Percentiles rank a stretch among this genome's conserved stretches.
These are phyloP conservation scores for Aspergillus versicolor DNA, from an alignment of 2,329 filamentous ascomycete genomes.

Conservation along the genomic window DNA sequence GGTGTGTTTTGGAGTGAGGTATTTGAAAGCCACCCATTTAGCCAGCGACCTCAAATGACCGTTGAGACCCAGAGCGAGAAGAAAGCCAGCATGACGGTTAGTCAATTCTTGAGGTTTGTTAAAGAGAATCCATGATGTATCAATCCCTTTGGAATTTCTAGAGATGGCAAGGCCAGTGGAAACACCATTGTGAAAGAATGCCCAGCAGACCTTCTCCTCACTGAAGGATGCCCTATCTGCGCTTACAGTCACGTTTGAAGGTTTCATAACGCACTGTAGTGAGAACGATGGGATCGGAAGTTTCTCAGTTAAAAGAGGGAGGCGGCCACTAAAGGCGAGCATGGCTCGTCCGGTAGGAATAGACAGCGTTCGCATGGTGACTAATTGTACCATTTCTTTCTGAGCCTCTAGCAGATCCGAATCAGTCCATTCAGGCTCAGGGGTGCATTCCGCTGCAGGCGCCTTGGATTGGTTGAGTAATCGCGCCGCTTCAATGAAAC, in stretches of 20 bases:
- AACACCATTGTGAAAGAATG: constrained; percentile 95
- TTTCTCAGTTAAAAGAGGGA: constrained; percentile 88
- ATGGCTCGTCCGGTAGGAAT: constrained; percentile 85
- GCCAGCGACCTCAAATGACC: constrained; percentile 91
- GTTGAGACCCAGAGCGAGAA: constrained; percentile 87
- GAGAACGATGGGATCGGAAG: constrained; percentile 89
- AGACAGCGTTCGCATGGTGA: constrained; percentile 83
- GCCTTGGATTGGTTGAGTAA: constrained; percentile 83
- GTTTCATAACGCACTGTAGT: constrained; percentile 85
- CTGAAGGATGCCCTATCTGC: constrained; percentile 84
- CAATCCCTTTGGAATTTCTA: constrained; percentile 84
- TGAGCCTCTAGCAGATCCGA: constrained; percentile 87
- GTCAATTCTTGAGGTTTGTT: constrained; percentile 93
- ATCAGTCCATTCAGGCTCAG: constrained; percentile 76
- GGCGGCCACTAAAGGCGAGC: constrained; percentile 81
- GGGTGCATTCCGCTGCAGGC: constrained; percentile 73
- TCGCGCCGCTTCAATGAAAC: constrained; percentile 79
- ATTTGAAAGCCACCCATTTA: constrained; percentile 99
- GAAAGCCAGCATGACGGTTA: constrained; percentile 92
- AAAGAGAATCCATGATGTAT: constrained; percentile 98
- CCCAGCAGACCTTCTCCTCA: constrained; percentile 97
- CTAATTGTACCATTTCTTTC: constrained; percentile 81
- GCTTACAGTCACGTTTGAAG: constrained; percentile 87
- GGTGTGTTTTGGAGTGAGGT: constrained; percentile 96
- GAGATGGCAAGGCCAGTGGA: constrained; percentile 92